These are phyloP conservation scores for Cadophora gregata DNA, from an alignment of 2,329 filamentous ascomycete species.

Conservation along the genomic window DNA sequence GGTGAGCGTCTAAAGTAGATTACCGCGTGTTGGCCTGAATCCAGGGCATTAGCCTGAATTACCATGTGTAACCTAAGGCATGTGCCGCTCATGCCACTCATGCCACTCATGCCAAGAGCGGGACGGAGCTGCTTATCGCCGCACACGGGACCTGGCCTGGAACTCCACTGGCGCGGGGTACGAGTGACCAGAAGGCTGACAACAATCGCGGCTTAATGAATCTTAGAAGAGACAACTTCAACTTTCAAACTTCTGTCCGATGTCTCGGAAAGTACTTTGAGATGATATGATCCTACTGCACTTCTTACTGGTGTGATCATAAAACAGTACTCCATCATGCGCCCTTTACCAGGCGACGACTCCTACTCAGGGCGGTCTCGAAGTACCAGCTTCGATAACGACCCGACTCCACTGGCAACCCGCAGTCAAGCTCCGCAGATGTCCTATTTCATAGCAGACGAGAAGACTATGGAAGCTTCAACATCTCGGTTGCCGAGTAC, in stretches of 20 bases:
- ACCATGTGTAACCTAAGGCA: too few relatives aligned
- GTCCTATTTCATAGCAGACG: constrained; percentile 59
- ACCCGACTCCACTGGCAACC: constrained; percentile 45
- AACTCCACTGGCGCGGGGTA: constrained; percentile 15
- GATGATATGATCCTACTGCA: not conserved
- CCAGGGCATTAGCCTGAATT: not conserved
- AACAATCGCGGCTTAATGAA: constrained; percentile 17
- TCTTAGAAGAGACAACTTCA: constrained; percentile 12
- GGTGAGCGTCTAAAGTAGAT: constrained; percentile 10
- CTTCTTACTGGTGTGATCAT: not conserved
- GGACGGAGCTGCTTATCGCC: not conserved
- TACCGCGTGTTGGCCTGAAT: not conserved
- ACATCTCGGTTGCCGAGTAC: constrained; percentile 43
- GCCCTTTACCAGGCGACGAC: constrained; percentile 54
- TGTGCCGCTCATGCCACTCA: too few relatives aligned
- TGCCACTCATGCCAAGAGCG: not conserved
- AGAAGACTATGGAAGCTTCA: constrained; percentile 53
- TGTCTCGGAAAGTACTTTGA: not conserved
- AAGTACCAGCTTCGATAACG: constrained; percentile 48
- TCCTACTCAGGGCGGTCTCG: constrained; percentile 48
- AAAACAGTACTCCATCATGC: constrained; percentile 46
- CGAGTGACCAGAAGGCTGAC: constrained; percentile 23
- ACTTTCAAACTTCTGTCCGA: constrained; percentile 11
- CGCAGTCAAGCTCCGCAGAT: constrained; percentile 50
- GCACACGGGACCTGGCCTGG: not conserved